Conservation (phyloP, 2,329 filamentous ascomycete species). For the Xylariaceae sp. region DNA sequence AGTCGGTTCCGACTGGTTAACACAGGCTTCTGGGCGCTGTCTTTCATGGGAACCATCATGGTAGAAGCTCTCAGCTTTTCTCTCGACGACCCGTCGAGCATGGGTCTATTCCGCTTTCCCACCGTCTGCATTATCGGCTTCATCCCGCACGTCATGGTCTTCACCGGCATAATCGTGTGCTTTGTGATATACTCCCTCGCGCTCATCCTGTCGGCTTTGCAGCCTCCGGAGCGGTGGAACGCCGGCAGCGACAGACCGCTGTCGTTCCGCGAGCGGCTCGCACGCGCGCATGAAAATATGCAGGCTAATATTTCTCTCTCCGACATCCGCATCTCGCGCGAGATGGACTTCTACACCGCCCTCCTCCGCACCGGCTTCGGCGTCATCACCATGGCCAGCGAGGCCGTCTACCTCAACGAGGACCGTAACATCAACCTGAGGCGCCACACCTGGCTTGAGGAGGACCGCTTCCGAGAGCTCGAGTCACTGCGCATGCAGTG, state of each 20-base stretch:
- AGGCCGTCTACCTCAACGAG: conserved; percentile 94
- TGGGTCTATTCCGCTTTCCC: conserved; percentile 81
- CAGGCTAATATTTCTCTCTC: conserved; percentile 88
- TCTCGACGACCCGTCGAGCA: conserved; percentile 59
- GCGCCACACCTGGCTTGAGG: conserved; percentile 87
- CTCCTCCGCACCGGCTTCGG: conserved; percentile 85
- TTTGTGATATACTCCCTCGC: conserved; percentile 76
- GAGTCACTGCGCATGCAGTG: conserved; percentile 59
- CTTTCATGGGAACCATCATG: conserved; percentile 84
- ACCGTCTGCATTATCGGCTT: conserved; percentile 95
- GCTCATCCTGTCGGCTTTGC: conserved; percentile 73
- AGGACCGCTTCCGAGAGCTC: conserved; percentile 78
- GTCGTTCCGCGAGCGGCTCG: conserved; percentile 62
- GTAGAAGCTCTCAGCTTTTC: conserved; percentile 72
- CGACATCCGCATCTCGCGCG: conserved; percentile 76
- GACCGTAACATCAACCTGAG: conserved; percentile 75
- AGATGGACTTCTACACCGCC: conserved; percentile 95
- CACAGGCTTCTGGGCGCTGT: conserved; percentile 86
- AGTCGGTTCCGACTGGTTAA: conserved; percentile 79
- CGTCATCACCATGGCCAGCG: conserved; percentile 88
- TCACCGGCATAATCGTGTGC: conserved; percentile 78
- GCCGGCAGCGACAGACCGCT: conserved; percentile 34
- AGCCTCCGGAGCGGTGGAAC: conserved; percentile 54
- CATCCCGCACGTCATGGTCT: conserved; percentile 87
- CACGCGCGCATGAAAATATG: conserved; percentile 80